Percentiles rank a stretch among this genome's conserved stretches.
These are phyloP conservation scores for Euphorbia tirucalli DNA, from an alignment of 345 rosid species.

Conservation along the genomic window DNA sequence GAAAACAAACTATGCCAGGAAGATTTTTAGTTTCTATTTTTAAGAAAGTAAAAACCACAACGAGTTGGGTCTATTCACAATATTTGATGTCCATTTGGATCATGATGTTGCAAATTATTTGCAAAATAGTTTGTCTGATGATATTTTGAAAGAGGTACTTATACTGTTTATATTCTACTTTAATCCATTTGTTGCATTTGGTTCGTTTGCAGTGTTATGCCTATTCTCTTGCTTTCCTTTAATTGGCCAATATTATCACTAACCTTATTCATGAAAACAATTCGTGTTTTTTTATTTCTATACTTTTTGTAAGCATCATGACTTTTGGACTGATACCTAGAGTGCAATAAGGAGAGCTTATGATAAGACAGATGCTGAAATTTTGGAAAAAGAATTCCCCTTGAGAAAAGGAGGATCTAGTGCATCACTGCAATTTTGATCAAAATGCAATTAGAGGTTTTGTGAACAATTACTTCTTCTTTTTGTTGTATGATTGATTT, in stretches of 20 bases:
- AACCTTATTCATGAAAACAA: not conserved
- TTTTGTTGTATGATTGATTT: too few species aligned
- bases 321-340: conserved; percentile 68
- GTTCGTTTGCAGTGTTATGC: not conserved
- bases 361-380: conserved; percentile 56
- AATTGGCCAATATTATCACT: not conserved
- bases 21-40: conserved; percentile 67
- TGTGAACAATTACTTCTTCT: too few species aligned
- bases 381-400: conserved; percentile 46
- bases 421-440: conserved; percentile 84
- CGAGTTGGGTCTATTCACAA: conserved; percentile 77
- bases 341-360: conserved; percentile 72
- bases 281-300: not conserved
- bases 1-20: conserved; percentile 83
- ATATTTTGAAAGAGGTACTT: conserved; percentile 69
- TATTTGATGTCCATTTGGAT: conserved; percentile 87
- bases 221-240: not conserved
- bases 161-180: conserved; percentile 1
- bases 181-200: conserved; percentile 10
- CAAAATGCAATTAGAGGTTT: too few species aligned
- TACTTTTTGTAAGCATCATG: conserved; percentile 41
- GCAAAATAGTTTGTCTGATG: conserved; percentile 62
- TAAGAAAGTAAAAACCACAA: conserved; percentile 38
- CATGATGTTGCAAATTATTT: conserved; percentile 75
- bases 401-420: conserved; percentile 92